These are phyloP conservation scores for Phytophthora ramorum DNA, from an alignment of 352 stramenopile genomes.

Conservation along the genomic window DNA sequence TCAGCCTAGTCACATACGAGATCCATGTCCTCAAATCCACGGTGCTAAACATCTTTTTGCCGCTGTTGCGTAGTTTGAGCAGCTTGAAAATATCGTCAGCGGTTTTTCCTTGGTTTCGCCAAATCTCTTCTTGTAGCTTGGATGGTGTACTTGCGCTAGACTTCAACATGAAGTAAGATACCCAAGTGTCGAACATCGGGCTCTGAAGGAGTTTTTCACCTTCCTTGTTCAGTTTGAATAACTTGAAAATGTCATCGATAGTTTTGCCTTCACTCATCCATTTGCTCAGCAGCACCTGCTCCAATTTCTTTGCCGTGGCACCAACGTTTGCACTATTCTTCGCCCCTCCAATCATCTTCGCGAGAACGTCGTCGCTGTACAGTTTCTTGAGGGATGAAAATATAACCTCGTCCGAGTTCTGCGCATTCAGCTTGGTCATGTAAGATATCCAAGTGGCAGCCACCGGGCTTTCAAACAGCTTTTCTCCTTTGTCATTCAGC, in stretches of 20 bases:
- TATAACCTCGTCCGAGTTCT: neutral
- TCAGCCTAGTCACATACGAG: neutral
- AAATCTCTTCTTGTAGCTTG: neutral
- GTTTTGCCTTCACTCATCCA: neutral
- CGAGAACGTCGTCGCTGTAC: neutral
- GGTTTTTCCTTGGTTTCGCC: neutral
- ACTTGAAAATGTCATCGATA: neutral
- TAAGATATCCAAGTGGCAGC: neutral
- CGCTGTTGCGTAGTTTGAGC: neutral
- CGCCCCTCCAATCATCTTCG: neutral
- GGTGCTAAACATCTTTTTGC: neutral
- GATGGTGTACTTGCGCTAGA: neutral
- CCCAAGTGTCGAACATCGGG: neutral
- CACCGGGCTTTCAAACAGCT: neutral
- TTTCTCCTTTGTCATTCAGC: neutral
- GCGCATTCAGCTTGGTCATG: neutral
- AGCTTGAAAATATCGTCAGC: neutral
- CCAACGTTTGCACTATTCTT: neutral
- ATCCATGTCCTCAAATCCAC: neutral
- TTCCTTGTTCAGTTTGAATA: neutral
- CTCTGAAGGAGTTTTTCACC: neutral
- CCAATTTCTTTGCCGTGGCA: neutral
- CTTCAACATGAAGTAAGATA: neutral
- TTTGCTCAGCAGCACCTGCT: neutral
- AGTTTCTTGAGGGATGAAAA: neutral